Percentiles rank a stretch among this genome's conserved stretches.
Conservation (phyloP, 148 eudicot species). For the Talinum fruticosum region DNA sequence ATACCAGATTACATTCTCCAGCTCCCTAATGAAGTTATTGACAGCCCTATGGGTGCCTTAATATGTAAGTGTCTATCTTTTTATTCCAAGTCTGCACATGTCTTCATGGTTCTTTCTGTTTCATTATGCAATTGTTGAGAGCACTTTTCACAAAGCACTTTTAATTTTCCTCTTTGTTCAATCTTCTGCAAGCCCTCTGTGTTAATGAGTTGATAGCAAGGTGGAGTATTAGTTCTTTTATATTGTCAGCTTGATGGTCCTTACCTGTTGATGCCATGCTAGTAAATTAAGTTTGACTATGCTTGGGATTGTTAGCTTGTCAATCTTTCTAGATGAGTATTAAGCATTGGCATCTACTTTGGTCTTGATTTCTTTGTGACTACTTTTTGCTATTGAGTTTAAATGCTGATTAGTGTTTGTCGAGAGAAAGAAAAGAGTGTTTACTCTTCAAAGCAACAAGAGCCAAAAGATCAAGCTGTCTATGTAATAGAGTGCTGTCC, state of each 20-base stretch:
- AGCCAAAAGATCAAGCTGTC: too few relatives aligned
- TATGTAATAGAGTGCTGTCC: too few relatives aligned
- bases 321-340: too few relatives aligned
- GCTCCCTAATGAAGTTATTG: slow-evolving; percentile 90
- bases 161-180: background rate
- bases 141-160: background rate
- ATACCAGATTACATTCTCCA: slow-evolving; percentile 86
- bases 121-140: background rate
- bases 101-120: background rate
- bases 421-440: too few relatives aligned
- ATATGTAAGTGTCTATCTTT: slow-evolving; percentile 58
- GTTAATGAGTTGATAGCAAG: background rate
- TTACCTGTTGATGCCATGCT: background rate
- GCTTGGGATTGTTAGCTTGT: too few relatives aligned
- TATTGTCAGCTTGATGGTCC: background rate
- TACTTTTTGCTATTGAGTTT: too few relatives aligned
- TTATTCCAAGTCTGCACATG: background rate
- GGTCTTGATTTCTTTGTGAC: too few relatives aligned
- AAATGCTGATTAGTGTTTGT: too few relatives aligned
- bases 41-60: slow-evolving; percentile 85
- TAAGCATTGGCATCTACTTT: too few relatives aligned
- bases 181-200: background rate
- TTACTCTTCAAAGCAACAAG: too few relatives aligned
- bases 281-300: too few relatives aligned
- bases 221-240: background rate